Evolutionary conservation across 2,329 filamentous ascomycete genomes (phyloP), one percentile per base, ranked within the genome.

Genomic region (Aspergillus sp.): DNA sequence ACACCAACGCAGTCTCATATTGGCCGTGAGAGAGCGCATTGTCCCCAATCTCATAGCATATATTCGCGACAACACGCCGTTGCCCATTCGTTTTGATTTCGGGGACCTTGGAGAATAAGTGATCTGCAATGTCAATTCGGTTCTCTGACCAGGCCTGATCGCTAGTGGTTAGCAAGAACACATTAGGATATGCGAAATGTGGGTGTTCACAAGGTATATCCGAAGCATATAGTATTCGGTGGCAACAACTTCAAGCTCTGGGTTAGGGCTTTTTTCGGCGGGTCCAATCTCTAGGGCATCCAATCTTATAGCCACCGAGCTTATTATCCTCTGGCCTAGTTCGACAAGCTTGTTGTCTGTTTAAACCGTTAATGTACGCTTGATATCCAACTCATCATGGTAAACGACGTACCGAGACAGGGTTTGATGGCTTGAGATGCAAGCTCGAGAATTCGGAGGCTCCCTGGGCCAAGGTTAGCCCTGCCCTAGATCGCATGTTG

Each of bases 51-150:
- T 90, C 87, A 65, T 89, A 91, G 7, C 93, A 81, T 2, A 89
- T 79, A 67, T 92, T 88, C 4, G 88, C 84, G 48, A 93, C 81
- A 1, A 82, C 82, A 2, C 75, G 64, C 0, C 83, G 74, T 48
- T 88, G 82, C 2, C 85, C 72, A 0, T 72, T 57, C 56, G 69
- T 23, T 69, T 70, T 43, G 68, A 74, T 9, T 77, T 74, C n/a
- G 63, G 77, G 68, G 51, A 86, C 76, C 68, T 91, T 91, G 41
- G 76, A 76, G 74, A 89, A 93, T 82, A 95, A 87, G 74, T 92
- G 87, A 58, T 96, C 91, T 30, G 91, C 91, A 52, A 93, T 84
- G 60, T 94, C 90, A 15, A 90, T 81, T 46, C 89, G 85, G 46
- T 86, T 82, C 71, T 93, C 88, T 68, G 88, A 87, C 88, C 89